phyloP scores from a whole-genome alignment of 495 filamentous ascomycete species.

The Aspergillus incahuasiensis region DNA sequence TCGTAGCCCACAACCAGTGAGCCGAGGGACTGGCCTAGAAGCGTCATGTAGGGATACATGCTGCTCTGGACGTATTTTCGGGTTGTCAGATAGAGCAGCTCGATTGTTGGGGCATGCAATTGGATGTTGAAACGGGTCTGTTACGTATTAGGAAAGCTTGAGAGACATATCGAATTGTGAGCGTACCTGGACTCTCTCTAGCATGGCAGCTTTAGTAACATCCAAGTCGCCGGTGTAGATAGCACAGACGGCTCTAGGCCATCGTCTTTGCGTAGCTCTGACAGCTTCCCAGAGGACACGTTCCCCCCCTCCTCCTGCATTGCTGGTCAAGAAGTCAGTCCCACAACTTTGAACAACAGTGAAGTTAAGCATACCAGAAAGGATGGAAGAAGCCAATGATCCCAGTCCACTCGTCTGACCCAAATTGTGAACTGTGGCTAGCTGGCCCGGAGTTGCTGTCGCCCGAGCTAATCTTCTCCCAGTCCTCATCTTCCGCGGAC shows the following conservation, averaged over 20 bases:
- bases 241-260: constrained; percentile 80
- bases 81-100: constrained; percentile 85
- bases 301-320: constrained; percentile 94
- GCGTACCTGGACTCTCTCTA: constrained; percentile 67
- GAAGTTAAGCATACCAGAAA: constrained; percentile 78
- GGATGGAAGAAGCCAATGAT: constrained; percentile 96
- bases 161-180: background rate
- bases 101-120: constrained; percentile 75
- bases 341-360: background rate
- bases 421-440: constrained; percentile 44
- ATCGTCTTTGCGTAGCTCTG: constrained; percentile 81
- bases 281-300: constrained; percentile 96
- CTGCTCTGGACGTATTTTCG: constrained; percentile 77
- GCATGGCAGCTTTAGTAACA: constrained; percentile 70
- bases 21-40: constrained; percentile 88
- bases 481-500: constrained; percentile 58
- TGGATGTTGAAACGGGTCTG: constrained; percentile 88
- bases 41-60: constrained; percentile 88
- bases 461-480: constrained; percentile 59
- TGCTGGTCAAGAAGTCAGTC: constrained; percentile 44
- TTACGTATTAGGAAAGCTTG: background rate
- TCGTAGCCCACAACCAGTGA: constrained; percentile 84
- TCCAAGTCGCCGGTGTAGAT: constrained; percentile 96
- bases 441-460: constrained; percentile 32
- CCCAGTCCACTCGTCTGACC: constrained; percentile 65